phyloP scores from a whole-genome alignment of 2,329 filamentous ascomycete species.

The Eutypa lata region DNA sequence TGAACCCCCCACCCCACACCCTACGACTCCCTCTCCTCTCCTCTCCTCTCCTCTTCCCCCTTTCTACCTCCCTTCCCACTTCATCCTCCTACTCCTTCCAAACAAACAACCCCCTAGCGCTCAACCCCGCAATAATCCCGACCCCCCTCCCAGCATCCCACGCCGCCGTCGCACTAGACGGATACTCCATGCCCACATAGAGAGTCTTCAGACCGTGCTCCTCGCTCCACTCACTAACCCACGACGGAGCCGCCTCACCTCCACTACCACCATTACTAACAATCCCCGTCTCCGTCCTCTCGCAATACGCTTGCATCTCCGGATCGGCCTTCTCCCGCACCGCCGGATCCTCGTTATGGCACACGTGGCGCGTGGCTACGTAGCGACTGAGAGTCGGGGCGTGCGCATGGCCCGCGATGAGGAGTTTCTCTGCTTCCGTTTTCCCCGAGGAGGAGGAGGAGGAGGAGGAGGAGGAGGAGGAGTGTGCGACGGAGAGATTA shows the following conservation, averaged over 20 bases:
- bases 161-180: slow-evolving; percentile 27
- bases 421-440: slow-evolving; percentile 19
- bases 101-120: slow-evolving; percentile 28
- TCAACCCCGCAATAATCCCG: slow-evolving; percentile 31
- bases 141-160: slow-evolving; percentile 22
- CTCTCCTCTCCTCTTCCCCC: no score
- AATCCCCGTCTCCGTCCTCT: neutral
- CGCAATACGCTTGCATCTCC: slow-evolving; percentile 16
- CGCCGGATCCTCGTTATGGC: slow-evolving; percentile 27
- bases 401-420: slow-evolving; percentile 39
- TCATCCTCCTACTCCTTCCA: slow-evolving; percentile 9
- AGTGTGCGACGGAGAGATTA: slow-evolving; percentile 32
- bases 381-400: slow-evolving; percentile 29
- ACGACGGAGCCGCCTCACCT: slow-evolving; percentile 7
- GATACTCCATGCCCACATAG: slow-evolving; percentile 29
- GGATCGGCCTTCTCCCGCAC: slow-evolving; percentile 22
- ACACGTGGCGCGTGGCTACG: slow-evolving; percentile 29
- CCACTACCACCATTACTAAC: no score
- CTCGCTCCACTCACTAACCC: slow-evolving; percentile 32
- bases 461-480: slow-evolving; percentile 13
- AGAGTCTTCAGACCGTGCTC: slow-evolving; percentile 24
- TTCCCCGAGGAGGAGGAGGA: slow-evolving; percentile 2
- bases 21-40: no score
- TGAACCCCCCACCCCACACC: no score
- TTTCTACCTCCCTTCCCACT: neutral